A percentile compares a stretch with the other conserved stretches of the same genome.
Evolutionary conservation across 1,284 basidiomycete species (phyloP).

Genomic region (Rhizopogon hawkerae): DNA sequence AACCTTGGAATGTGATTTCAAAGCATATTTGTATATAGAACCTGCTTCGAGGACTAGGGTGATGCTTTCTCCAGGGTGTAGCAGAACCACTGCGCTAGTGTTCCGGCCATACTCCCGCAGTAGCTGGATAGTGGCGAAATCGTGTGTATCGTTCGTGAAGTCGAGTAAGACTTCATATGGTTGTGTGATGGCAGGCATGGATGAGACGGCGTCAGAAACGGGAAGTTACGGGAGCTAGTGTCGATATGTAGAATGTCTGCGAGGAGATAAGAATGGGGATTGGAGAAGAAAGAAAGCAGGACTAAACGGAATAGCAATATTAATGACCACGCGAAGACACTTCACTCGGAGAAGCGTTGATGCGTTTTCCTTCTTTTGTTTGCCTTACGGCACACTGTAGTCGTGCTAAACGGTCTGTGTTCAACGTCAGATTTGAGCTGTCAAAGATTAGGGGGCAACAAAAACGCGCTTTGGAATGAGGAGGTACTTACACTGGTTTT

Average conservation of each 20-base stretch:
- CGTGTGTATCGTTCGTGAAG: slow-evolving; percentile 60
- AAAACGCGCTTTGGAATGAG: slow-evolving; percentile 1
- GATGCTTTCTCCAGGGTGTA: slow-evolving; percentile 55
- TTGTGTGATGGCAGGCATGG: slow-evolving; percentile 42
- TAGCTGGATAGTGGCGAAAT: slow-evolving; percentile 56
- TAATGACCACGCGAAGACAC: slow-evolving; percentile 15
- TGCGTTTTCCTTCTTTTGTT: slow-evolving; percentile 23
- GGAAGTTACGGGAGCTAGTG: slow-evolving; percentile 20
- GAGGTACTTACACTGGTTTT: slow-evolving; percentile 5
- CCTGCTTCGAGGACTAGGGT: slow-evolving; percentile 62
- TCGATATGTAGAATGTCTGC: slow-evolving; percentile 3
- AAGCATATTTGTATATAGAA: slow-evolving; percentile 56
- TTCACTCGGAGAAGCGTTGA: slow-evolving; percentile 13
- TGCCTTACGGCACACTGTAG: slow-evolving; percentile 23
- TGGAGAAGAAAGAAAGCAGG: slow-evolving; percentile 3
- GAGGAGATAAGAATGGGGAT: slow-evolving; percentile 5
- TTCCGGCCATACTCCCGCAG: slow-evolving; percentile 54
- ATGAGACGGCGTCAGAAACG: slow-evolving; percentile 7
- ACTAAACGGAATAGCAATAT: slow-evolving; percentile 7
- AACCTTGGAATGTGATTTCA: slow-evolving; percentile 57
- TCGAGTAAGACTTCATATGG: slow-evolving; percentile 57
- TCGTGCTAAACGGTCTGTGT: slow-evolving; percentile 20
- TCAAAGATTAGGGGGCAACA: slow-evolving; percentile 6
- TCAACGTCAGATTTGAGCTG: slow-evolving; percentile 1
- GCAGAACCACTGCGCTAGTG: slow-evolving; percentile 44